Conservation (phyloP, 129 eudicot species). For the Gnaphalium uliginosum region DNA sequence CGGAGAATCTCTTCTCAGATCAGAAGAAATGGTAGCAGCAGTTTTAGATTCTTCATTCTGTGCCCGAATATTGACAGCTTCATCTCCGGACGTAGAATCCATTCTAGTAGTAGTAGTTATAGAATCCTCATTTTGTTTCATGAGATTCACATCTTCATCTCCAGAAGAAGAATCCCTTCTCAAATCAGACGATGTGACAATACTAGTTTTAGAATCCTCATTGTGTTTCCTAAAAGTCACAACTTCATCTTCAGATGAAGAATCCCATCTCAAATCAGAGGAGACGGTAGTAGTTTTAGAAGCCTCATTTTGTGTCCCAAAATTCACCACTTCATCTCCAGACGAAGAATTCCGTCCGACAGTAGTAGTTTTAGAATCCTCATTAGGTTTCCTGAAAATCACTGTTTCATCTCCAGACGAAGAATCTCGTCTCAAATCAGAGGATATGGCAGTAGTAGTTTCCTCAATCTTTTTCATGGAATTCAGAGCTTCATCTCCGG, state of each 20-base stretch:
- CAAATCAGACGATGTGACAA: conserved; percentile 1
- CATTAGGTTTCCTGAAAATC: background rate
- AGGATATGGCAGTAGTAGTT: background rate
- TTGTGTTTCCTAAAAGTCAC: background rate
- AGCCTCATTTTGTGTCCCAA: conserved; percentile 2
- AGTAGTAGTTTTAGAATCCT: conserved; percentile 8
- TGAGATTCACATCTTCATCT: conserved; percentile 1
- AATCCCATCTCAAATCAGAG: conserved; percentile 15
- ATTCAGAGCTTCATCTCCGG: conserved; percentile 8
- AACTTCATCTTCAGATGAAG: conserved; percentile 17
- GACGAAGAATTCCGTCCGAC: background rate
- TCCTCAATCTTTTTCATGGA: background rate
- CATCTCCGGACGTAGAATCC: background rate
- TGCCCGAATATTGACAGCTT: background rate
- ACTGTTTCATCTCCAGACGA: background rate
- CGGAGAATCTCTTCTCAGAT: background rate
- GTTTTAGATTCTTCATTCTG: conserved; percentile 15
- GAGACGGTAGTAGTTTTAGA: conserved; percentile 16
- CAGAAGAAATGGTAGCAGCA: background rate
- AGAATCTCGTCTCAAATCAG: conserved; percentile 9
- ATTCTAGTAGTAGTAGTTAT: background rate
- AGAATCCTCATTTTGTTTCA: conserved; percentile 11
- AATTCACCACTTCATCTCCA: conserved; percentile 1
- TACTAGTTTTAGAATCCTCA: conserved; percentile 31
- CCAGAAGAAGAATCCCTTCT: background rate